Evolutionary conservation across 495 filamentous ascomycete species (phyloP).

Genomic region (Podospora pseudocomata): DNA sequence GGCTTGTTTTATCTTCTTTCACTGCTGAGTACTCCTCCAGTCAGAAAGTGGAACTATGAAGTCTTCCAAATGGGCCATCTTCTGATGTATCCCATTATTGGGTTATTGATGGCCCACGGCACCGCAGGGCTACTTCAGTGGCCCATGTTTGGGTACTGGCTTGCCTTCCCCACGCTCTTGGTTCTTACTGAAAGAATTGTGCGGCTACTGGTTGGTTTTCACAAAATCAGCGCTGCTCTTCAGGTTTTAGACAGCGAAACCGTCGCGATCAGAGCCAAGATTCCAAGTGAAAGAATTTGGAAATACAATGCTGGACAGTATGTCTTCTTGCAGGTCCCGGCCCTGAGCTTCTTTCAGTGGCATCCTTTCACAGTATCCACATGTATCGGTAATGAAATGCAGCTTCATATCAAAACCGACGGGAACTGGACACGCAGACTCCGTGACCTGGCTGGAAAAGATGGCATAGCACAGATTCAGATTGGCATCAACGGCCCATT

Average conservation of each 20-base stretch:
- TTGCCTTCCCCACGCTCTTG: slow-evolving; percentile 35
- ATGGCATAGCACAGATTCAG: slow-evolving; percentile 41
- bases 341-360: slow-evolving; percentile 37
- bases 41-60: slow-evolving; percentile 35
- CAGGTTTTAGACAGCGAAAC: slow-evolving; percentile 35
- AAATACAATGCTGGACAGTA: slow-evolving; percentile 41
- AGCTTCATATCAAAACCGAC: slow-evolving; percentile 43
- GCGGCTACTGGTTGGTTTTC: slow-evolving; percentile 31
- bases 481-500: slow-evolving; percentile 33
- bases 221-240: slow-evolving; percentile 27
- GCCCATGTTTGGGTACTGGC: slow-evolving; percentile 42
- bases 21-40: slow-evolving; percentile 31
- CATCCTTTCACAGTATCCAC: slow-evolving; percentile 30
- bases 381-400: slow-evolving; percentile 37
- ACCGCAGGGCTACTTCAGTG: slow-evolving; percentile 31
- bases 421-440: slow-evolving; percentile 42
- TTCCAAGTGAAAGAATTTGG: slow-evolving; percentile 32
- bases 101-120: slow-evolving; percentile 34
- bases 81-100: slow-evolving; percentile 41
- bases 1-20: slow-evolving; percentile 32
- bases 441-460: slow-evolving; percentile 37
- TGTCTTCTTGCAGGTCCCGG: slow-evolving; percentile 36
- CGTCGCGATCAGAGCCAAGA: slow-evolving; percentile 30
- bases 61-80: slow-evolving; percentile 40
- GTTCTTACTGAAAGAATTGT: slow-evolving; percentile 30